A percentile compares a stretch with the other conserved stretches of the same genome.
These are phyloP conservation scores for Carallia brachiata DNA, from an alignment of 345 rosid genomes.

Conservation along the genomic window DNA sequence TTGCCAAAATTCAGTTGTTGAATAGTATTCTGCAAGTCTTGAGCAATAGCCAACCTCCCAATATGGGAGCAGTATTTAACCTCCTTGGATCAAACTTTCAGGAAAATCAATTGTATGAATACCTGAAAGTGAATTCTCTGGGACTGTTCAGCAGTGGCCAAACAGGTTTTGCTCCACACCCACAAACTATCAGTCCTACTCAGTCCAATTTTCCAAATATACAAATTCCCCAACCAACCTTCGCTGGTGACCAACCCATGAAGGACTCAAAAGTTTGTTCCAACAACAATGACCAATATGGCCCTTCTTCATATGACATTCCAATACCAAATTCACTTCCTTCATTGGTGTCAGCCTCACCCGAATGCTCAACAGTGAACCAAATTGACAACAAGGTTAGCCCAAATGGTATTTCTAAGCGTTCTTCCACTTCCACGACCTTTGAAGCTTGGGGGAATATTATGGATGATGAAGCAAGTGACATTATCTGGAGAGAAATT, in stretches of 20 bases:
- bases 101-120: constrained; percentile 29
- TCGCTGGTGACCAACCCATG: constrained; percentile 5
- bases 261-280: constrained; percentile 18
- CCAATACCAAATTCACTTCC: constrained; percentile 35
- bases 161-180: constrained; percentile 30
- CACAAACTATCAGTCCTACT: constrained; percentile 30
- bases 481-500: constrained; percentile 55
- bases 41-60: constrained; percentile 21
- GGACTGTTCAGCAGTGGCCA: constrained; percentile 11
- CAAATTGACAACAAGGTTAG: constrained; percentile 22
- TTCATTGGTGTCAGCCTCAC: constrained; percentile 44
- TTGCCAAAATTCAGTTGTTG: constrained; percentile 57
- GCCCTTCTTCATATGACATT: constrained; percentile 18
- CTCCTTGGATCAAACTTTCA: constrained; percentile 16
- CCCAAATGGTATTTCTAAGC: constrained; percentile 39
- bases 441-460: constrained; percentile 50
- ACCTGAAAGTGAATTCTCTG: constrained; percentile 26
- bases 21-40: constrained; percentile 46
- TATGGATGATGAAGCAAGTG: constrained; percentile 49
- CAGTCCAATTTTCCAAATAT: constrained; percentile 27
- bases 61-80: constrained; percentile 25
- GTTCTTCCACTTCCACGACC: constrained; percentile 41
- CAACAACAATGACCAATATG: constrained; percentile 13
- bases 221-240: constrained; percentile 25
- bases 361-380: constrained; percentile 27